phyloP scores from a whole-genome alignment of 352 stramenopile species.

The Hyaloperonospora brassicae region DNA sequence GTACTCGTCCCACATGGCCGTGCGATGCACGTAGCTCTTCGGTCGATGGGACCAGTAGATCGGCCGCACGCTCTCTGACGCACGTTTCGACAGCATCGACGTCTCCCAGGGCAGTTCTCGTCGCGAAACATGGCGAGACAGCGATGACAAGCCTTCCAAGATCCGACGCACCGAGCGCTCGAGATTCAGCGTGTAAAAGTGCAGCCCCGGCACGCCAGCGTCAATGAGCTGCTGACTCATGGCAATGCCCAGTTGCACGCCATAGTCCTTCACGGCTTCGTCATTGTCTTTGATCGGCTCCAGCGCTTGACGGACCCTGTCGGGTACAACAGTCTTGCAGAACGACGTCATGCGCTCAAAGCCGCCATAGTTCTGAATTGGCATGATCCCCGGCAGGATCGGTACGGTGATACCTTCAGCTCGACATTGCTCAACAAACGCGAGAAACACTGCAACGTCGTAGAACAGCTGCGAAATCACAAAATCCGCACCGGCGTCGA shows the following conservation, averaged over 20 bases:
- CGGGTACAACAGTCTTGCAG: slow-evolving; percentile 91
- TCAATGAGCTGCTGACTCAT: slow-evolving; percentile 92
- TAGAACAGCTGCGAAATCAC: slow-evolving; percentile 99
- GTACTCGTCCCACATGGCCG: slow-evolving; percentile 97
- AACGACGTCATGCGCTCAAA: slow-evolving; percentile 98
- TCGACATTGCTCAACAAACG: slow-evolving; percentile 90
- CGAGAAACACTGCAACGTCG: slow-evolving; percentile 91
- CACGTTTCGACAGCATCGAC: slow-evolving; percentile 83
- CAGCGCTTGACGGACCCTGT: slow-evolving; percentile 69
- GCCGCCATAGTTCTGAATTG: slow-evolving; percentile 95
- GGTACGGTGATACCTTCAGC: slow-evolving; percentile 89
- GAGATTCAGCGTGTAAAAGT: slow-evolving; percentile 95
- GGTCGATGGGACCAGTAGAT: slow-evolving; percentile 99
- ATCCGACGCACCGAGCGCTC: slow-evolving; percentile 87
- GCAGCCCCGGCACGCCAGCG: slow-evolving; percentile 77
- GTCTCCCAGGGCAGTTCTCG: slow-evolving; percentile 89
- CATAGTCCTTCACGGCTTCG: slow-evolving; percentile 93
- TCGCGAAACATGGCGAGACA: slow-evolving; percentile 42
- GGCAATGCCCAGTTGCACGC: slow-evolving; percentile 90
- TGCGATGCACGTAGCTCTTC: slow-evolving; percentile 95
- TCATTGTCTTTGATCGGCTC: slow-evolving; percentile 94
- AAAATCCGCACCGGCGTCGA: slow-evolving; percentile 96
- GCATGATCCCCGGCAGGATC: slow-evolving; percentile 98
- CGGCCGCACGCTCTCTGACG: slow-evolving; percentile 87
- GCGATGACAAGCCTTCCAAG: slow-evolving; percentile 64